Evolutionary conservation across 2,329 filamentous ascomycete genomes (phyloP), one percentile per base, ranked within the genome.

Genomic region (Ceratocystis eucalypticola): DNA sequence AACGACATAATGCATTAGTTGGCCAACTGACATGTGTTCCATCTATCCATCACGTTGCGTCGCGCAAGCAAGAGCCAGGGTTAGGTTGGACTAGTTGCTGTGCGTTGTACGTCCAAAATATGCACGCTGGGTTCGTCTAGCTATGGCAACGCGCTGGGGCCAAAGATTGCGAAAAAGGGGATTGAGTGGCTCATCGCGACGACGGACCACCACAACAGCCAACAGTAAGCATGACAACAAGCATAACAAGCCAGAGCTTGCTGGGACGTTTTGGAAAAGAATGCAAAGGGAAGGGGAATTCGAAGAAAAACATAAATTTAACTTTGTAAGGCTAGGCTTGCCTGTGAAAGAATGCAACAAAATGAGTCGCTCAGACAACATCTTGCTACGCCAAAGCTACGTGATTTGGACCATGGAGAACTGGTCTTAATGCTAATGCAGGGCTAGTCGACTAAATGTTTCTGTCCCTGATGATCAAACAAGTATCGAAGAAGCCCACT

Each of bases 131-230:
- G 46, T 30, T 48, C 30, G 22, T 48, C 46, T 63, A 63, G 61
- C 61, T 50, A 63, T 63, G 15, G 61, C 61, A 63, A 63, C 61
- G 61, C 45, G 61, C 61, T 30, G 61, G 61, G 61, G 46, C 46
- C 41, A 50, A 25, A 50, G 44, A 48, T 48, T 41, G 12, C 37
- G 37, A 15, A 46, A 33, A 33, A 50, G 44, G 46, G 20, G 30
- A 63, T 48, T 63, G 45, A 50, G 41, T 12, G 44, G 15, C 30
- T 41, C n/a, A 22, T 62, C 15, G 41, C 33, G 30, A 62, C 22
- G 33, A 20, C 2, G 30, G 41, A 22, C 44, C 44, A 48, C 20
- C 44, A 63, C n/a, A 30, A 30, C n/a, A 28, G 28, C 46, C 15
- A 45, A 8, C 22, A 20, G 48, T 20, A 20, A 22, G 5, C 59